phyloP scores from a whole-genome alignment of 2,329 filamentous ascomycete species.

The Diaporthe sp. region DNA sequence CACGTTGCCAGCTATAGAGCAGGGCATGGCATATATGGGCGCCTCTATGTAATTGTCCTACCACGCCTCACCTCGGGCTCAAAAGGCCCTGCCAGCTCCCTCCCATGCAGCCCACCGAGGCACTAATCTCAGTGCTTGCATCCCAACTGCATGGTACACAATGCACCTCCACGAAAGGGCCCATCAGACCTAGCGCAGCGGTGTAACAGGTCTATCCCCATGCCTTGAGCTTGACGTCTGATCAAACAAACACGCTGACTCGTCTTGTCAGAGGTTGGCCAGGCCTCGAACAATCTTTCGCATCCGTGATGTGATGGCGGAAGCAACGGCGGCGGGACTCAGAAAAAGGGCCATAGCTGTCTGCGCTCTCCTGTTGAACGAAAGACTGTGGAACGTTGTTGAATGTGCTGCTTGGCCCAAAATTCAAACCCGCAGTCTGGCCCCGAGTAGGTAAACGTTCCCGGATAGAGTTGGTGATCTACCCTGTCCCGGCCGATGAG shows the following conservation, averaged over 20 bases:
- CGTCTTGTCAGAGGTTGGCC: conserved; percentile 16
- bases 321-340: not conserved
- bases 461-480: conserved; percentile 22
- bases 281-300: not conserved
- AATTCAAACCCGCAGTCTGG: not conserved
- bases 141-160: conserved; percentile 16
- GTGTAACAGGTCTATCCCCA: conserved; percentile 1
- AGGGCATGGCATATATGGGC: conserved; percentile 6
- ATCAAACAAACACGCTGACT: conserved; percentile 27
- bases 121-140: not conserved
- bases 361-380: not conserved
- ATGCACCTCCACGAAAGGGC: conserved; percentile 2
- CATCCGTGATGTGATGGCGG: not conserved
- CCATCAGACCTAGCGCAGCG: conserved; percentile 3
- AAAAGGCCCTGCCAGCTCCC: not conserved
- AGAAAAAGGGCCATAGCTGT: not conserved
- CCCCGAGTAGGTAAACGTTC: conserved; percentile 5
- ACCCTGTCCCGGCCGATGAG: conserved; percentile 1
- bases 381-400: not conserved
- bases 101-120: not conserved
- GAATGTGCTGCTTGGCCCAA: not conserved
- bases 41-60: not conserved
- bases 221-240: conserved; percentile 26
- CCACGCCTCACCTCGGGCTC: not conserved
- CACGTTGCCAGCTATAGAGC: not conserved